These are phyloP conservation scores for Alternaria viburni DNA, from an alignment of 2,329 filamentous ascomycete species.

Conservation along the genomic window DNA sequence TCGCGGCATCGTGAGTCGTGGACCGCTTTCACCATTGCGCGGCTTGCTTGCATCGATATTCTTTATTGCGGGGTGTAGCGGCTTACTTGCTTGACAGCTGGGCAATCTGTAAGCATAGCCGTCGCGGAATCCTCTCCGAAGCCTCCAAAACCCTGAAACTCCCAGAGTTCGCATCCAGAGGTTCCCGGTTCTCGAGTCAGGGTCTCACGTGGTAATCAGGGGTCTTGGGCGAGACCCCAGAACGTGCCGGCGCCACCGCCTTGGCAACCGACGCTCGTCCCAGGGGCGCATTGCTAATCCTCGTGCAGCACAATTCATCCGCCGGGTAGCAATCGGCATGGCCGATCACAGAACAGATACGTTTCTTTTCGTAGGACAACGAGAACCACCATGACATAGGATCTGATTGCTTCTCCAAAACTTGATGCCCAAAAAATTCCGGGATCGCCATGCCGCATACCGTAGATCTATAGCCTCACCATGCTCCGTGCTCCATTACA, in stretches of 20 bases:
- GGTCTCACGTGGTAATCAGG: conserved; percentile 17
- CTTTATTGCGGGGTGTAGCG: not conserved
- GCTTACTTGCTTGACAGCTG: not conserved
- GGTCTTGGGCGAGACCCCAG: conserved; percentile 2
- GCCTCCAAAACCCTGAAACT: not conserved
- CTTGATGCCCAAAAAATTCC: not conserved
- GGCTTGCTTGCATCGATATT: not conserved
- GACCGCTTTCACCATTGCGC: not conserved
- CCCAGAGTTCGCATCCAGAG: not conserved
- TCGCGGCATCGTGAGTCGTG: conserved; percentile 6
- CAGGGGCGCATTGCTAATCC: conserved; percentile 19
- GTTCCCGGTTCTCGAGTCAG: conserved; percentile 18
- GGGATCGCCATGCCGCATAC: conserved; percentile 3
- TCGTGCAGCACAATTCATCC: conserved; percentile 5
- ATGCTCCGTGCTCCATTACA: conserved; percentile 25
- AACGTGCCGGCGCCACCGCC: conserved; percentile 11
- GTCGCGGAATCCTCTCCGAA: conserved; percentile 1
- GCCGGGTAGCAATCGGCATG: conserved; percentile 1
- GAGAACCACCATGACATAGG: not conserved
- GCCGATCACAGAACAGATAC: not conserved
- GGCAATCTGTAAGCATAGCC: not conserved
- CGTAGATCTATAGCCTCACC: conserved; percentile 9
- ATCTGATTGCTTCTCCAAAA: not conserved
- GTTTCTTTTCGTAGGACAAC: not conserved
- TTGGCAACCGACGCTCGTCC: conserved; percentile 17